These are phyloP conservation scores for Rhizopogon rudus DNA, from an alignment of 768 basidiomycete genomes.

Conservation along the genomic window DNA sequence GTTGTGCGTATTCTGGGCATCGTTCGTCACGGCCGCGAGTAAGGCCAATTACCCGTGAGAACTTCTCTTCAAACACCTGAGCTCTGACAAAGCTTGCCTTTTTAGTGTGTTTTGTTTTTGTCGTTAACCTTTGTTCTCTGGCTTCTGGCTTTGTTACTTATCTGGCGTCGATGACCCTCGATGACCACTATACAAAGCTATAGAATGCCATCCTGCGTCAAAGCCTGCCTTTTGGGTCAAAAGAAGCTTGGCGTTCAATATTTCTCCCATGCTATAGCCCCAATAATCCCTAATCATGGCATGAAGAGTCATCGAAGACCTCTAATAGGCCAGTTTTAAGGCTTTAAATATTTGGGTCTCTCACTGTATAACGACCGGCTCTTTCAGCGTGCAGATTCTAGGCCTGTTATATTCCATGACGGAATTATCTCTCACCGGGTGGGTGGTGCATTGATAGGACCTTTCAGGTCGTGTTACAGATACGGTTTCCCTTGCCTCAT, in stretches of 20 bases:
- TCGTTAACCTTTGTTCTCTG: background rate
- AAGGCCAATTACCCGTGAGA: slow-evolving; percentile 12
- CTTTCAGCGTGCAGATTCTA: background rate
- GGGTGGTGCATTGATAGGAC: background rate
- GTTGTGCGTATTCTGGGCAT: slow-evolving; percentile 96
- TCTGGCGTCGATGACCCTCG: background rate
- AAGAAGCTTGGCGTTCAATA: background rate
- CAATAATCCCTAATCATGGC: background rate
- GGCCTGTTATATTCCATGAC: background rate
- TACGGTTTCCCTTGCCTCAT: background rate
- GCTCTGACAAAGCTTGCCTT: slow-evolving; percentile 10
- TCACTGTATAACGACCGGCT: background rate
- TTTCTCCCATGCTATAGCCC: background rate
- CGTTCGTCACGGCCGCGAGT: slow-evolving; percentile 16
- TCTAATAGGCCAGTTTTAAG: background rate
- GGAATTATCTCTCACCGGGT: background rate
- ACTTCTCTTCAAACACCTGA: slow-evolving; percentile 1
- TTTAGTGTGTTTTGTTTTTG: slow-evolving; percentile 5
- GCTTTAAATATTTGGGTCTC: background rate
- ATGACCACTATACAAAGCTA: background rate
- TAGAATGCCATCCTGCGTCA: background rate
- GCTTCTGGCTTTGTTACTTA: slow-evolving; percentile 2
- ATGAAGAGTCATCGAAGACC: background rate
- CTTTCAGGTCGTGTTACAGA: background rate
- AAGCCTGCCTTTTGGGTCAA: background rate